Conservation (phyloP, 306 rosid genomes). For the Rubus idaeus region DNA sequence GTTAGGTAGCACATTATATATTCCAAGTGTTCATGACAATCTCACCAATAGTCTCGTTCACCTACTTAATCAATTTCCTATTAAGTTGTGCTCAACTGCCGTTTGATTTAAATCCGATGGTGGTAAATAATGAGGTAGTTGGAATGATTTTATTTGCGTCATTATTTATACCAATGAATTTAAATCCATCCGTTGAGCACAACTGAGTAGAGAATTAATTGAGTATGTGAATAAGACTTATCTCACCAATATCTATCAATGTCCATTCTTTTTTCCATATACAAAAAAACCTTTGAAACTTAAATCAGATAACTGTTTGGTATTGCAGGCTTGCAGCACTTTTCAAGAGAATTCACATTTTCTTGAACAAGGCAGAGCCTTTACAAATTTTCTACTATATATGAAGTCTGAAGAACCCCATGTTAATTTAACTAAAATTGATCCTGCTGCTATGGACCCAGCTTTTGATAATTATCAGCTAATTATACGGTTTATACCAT, state of each 20-base stretch:
- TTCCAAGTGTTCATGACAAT: too few relatives aligned
- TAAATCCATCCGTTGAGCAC: too few relatives aligned
- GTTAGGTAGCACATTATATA: not conserved
- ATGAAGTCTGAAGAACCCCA: not conserved
- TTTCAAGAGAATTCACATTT: not conserved
- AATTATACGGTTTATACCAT: not conserved
- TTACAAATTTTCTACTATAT: not conserved
- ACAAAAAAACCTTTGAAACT: not conserved
- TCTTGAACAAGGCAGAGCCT: not conserved
- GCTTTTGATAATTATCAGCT: not conserved
- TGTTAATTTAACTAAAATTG: not conserved
- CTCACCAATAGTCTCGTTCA: too few relatives aligned
- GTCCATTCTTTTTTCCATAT: not conserved
- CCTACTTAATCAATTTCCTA: too few relatives aligned
- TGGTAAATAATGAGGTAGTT: too few relatives aligned
- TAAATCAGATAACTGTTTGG: not conserved
- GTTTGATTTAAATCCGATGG: too few relatives aligned
- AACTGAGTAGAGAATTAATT: too few relatives aligned
- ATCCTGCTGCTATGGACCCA: not conserved
- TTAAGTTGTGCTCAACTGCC: too few relatives aligned
- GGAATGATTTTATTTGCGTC: too few relatives aligned
- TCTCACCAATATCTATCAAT: not conserved
- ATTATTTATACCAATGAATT: too few relatives aligned
- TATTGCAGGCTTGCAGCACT: not conserved
- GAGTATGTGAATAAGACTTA: too few relatives aligned